These are phyloP conservation scores for Stephania cephalantha DNA, from an alignment of 164 flowering plant species.

Conservation along the genomic window DNA sequence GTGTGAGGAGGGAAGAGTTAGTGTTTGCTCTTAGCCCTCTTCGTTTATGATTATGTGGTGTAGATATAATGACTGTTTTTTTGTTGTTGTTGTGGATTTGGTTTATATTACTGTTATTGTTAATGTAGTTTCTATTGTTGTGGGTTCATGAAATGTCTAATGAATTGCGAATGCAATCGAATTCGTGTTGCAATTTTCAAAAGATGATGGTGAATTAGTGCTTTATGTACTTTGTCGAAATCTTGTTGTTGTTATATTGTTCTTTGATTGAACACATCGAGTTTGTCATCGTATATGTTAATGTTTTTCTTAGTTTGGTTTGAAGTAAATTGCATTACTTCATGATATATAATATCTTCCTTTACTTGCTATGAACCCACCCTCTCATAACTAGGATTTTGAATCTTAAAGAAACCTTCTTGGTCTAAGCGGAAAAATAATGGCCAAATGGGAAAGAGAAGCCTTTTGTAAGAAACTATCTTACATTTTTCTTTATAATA, in stretches of 20 bases:
- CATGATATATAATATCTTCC: background rate
- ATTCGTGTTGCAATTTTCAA: background rate
- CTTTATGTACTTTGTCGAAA: background rate
- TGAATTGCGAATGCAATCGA: background rate
- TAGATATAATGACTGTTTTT: background rate
- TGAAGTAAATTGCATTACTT: background rate
- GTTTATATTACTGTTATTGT: background rate
- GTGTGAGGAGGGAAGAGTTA: slow-evolving; percentile 15
- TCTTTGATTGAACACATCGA: background rate
- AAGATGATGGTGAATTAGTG: background rate
- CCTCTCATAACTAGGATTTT: background rate
- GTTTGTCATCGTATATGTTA: background rate
- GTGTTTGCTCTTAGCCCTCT: background rate
- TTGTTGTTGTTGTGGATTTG: background rate
- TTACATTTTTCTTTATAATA: too few species aligned
- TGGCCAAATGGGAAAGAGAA: background rate
- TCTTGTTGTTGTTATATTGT: background rate
- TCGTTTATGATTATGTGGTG: background rate
- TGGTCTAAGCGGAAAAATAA: background rate
- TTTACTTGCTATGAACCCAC: background rate
- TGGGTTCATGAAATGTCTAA: background rate
- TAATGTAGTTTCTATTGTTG: background rate
- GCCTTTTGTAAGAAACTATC: background rate
- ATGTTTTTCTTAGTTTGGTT: background rate
- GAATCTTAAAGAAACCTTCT: too few species aligned